Conservation (phyloP, 225 moss, liverwort and hornwort genomes). For the Rhytidiadelphus loreus region DNA sequence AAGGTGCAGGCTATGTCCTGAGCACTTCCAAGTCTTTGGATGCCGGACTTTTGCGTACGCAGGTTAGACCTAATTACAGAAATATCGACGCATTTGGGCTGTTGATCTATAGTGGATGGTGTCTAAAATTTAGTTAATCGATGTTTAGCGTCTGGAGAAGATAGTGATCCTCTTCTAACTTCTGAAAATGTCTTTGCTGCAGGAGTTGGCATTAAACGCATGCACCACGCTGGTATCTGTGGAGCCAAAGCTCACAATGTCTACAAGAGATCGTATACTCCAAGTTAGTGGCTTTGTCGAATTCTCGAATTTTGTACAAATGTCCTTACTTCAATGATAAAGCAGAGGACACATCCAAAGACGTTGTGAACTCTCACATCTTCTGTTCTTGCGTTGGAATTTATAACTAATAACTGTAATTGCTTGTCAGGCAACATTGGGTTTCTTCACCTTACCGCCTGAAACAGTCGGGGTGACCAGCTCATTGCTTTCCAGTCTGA, state of each 20-base stretch:
- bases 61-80: conserved; percentile 34
- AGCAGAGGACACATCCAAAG: not conserved
- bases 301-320: not conserved
- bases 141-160: not conserved
- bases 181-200: conserved; percentile 11
- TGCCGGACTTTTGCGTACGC: conserved; percentile 79
- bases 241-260: conserved; percentile 89
- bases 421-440: conserved; percentile 68
- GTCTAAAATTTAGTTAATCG: not conserved
- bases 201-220: conserved; percentile 88
- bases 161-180: not conserved
- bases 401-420: not conserved
- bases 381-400: not conserved
- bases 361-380: not conserved
- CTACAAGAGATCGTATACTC: conserved; percentile 82
- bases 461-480: conserved; percentile 58
- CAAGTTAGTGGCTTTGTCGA: conserved; percentile 38
- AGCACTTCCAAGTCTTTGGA: conserved; percentile 68
- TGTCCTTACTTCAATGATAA: not conserved
- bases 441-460: conserved; percentile 86
- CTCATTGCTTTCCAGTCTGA: conserved; percentile 74
- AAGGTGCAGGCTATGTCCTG: conserved; percentile 75
- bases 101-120: not conserved
- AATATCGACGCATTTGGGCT: not conserved
- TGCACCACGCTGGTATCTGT: conserved; percentile 97